A percentile compares a stretch with the other conserved stretches of the same genome.
Evolutionary conservation across 1,139 yeast species (phyloP).

Genomic region (Blastobotrys persicus): DNA sequence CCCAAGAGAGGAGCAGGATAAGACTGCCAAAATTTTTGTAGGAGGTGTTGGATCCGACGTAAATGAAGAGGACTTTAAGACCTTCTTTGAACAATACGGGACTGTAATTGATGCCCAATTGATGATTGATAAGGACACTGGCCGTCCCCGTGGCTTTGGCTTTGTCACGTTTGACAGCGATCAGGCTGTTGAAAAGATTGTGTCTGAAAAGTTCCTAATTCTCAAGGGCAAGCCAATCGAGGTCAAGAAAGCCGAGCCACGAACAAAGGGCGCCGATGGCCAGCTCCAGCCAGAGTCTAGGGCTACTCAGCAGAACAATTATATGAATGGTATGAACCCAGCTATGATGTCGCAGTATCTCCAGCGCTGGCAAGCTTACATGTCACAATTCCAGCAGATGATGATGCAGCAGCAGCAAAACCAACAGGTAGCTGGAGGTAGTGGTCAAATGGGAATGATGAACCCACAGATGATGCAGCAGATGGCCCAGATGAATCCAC

Average conservation of each 20-base stretch:
- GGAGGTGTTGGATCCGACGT: slow-evolving; percentile 98
- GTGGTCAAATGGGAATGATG: slow-evolving; percentile 25
- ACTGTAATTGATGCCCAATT: slow-evolving; percentile 93
- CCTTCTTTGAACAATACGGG: slow-evolving; percentile 87
- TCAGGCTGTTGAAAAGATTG: slow-evolving; percentile 89
- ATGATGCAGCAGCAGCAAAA: slow-evolving; percentile 41
- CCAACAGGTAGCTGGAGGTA: slow-evolving; percentile 20
- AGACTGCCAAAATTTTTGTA: slow-evolving; percentile 94
- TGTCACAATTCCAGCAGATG: slow-evolving; percentile 40
- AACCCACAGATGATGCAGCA: slow-evolving; percentile 23
- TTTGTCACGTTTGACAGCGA: slow-evolving; percentile 96
- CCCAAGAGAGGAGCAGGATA: slow-evolving; percentile 97
- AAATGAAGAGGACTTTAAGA: slow-evolving; percentile 86
- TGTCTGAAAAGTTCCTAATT: slow-evolving; percentile 75
- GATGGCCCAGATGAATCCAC: slow-evolving; percentile 18
- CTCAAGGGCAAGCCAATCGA: slow-evolving; percentile 92
- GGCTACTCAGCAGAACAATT: slow-evolving; percentile 37
- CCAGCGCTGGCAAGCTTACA: slow-evolving; percentile 78
- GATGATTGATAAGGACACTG: slow-evolving; percentile 97
- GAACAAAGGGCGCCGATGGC: slow-evolving; percentile 38
- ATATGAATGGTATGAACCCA: slow-evolving; percentile 58
- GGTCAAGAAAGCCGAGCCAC: slow-evolving; percentile 97
- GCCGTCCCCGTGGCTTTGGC: slow-evolving; percentile 97
- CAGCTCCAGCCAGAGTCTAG: slow-evolving; percentile 30
- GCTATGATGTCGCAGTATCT: slow-evolving; percentile 87